Evolutionary conservation across 768 basidiomycete genomes (phyloP).

Genomic region (Kwoniella europaea): DNA sequence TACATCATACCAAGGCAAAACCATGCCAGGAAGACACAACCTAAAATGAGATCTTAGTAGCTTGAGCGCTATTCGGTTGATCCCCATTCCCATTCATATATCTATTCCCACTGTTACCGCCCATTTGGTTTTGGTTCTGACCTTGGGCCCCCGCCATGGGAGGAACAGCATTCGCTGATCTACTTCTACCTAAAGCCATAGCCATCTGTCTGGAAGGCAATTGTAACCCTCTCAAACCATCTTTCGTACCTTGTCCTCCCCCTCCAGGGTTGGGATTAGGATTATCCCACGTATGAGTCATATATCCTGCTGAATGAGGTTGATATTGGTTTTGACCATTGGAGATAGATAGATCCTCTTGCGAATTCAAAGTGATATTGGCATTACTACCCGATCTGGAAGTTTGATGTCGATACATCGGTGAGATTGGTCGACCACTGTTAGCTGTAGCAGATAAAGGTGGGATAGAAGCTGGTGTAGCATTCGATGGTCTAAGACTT

Average conservation of each 20-base stretch:
- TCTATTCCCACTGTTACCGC: too few relatives aligned
- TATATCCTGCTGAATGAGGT: constrained; percentile 29
- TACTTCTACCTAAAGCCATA: constrained; percentile 22
- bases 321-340: background rate
- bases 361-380: constrained; percentile 6
- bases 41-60: background rate
- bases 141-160: background rate
- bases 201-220: constrained; percentile 44
- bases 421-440: constrained; percentile 13
- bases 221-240: constrained; percentile 46
- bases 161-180: constrained; percentile 24
- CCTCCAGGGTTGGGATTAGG: background rate
- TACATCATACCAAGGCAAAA: too few relatives aligned
- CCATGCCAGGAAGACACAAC: too few relatives aligned
- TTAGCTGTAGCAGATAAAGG: constrained; percentile 3
- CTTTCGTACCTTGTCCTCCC: background rate
- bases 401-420: constrained; percentile 1
- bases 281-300: constrained; percentile 4
- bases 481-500: constrained; percentile 67
- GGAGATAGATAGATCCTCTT: constrained; percentile 29
- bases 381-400: background rate
- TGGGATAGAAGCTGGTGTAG: constrained; percentile 26
- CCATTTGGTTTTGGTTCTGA: background rate
- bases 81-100: background rate
- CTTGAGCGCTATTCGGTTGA: constrained; percentile 12